These are phyloP conservation scores for Lodderomyces parapsilosis DNA, from an alignment of 1,139 yeast genomes.

Conservation along the genomic window DNA sequence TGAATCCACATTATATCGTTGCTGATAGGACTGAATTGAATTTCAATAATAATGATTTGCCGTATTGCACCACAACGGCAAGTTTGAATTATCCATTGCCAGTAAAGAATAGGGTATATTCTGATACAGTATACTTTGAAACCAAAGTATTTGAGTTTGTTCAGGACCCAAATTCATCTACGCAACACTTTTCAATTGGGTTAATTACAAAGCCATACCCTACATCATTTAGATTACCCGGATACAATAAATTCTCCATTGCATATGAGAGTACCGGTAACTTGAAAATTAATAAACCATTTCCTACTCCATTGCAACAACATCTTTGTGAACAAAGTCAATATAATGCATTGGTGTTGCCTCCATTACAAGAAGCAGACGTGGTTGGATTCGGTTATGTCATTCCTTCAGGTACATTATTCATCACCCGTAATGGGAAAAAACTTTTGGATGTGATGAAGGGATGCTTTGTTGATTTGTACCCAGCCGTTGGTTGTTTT, in stretches of 20 bases:
- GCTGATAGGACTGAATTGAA: conserved; percentile 65
- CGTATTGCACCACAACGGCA: conserved; percentile 47
- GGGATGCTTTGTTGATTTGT: conserved; percentile 75
- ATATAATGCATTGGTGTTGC: conserved; percentile 67
- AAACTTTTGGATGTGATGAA: conserved; percentile 80
- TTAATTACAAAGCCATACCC: conserved; percentile 89
- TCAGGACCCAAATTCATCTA: conserved; percentile 16
- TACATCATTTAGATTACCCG: conserved; percentile 75
- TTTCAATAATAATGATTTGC: conserved; percentile 46
- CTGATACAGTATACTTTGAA: conserved; percentile 70
- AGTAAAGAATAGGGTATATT: conserved; percentile 47
- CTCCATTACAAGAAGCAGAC: conserved; percentile 78
- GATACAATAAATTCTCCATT: conserved; percentile 75
- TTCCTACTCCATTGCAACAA: conserved; percentile 49
- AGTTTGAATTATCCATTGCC: conserved; percentile 66
- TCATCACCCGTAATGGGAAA: conserved; percentile 89
- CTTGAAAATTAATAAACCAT: conserved; percentile 77
- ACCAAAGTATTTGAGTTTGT: conserved; percentile 57
- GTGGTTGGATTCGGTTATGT: conserved; percentile 91
- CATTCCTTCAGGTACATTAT: conserved; percentile 75
- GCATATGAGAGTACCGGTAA: conserved; percentile 88
- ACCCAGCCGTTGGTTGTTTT: conserved; percentile 86
- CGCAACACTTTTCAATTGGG: conserved; percentile 66
- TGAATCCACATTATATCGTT: conserved; percentile 41
- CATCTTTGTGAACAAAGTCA: conserved; percentile 47